Base-by-base conservation (phyloP, 177 flowering plant genomes). In the Vitis hybrid region DNA sequence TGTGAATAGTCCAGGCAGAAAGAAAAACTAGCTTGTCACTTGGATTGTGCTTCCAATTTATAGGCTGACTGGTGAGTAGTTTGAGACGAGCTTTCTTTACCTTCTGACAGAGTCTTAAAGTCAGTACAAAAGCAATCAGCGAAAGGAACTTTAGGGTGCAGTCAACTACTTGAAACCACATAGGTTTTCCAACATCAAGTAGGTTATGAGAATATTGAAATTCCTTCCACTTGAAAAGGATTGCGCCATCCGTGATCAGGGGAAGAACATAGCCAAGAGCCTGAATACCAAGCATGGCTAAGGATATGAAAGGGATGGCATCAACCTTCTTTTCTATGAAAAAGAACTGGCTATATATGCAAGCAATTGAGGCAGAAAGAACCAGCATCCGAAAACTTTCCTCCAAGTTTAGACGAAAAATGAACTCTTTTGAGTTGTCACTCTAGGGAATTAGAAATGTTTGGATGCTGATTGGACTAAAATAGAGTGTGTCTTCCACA, bases 201-300 rank as follows among this genome's bases (percentile, higher is more conserved):
- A 78, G 58, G 34, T 56, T 68, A 61, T 82, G 86, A 51, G 81
- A 62, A 55, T 84, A 71, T 56, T 84, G 85, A 12, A 88, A 78
- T 40, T 80, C 66, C 52, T 69, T 77, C 45, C 45, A 40, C 60
- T 78, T 78, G 72, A 89, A 85, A n/a, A 92, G 61, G 65, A 93
- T 88, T 76, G 88, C 93, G 0, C 87, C 92, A 59, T 89, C 96
- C 0, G 91, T 90, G 70, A 91, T 80, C 56, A 94, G 79, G 18
- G 92, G 97, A 73, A 94, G 67, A 72, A 87, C 76, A 66, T 90
- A 90, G 14, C 98, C 97, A 52, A 92, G 72, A 65, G 88, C 91
- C 81, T 93, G 98, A 55, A 89, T 87, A 14, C 90, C 96, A n/a
- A 93, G 83, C 94, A 89, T 91, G 68, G 87, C 90, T 45, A 93